Evolutionary conservation across 2,329 filamentous ascomycete species (phyloP).

Genomic region (Neophaeococcomyces mojaviensis): DNA sequence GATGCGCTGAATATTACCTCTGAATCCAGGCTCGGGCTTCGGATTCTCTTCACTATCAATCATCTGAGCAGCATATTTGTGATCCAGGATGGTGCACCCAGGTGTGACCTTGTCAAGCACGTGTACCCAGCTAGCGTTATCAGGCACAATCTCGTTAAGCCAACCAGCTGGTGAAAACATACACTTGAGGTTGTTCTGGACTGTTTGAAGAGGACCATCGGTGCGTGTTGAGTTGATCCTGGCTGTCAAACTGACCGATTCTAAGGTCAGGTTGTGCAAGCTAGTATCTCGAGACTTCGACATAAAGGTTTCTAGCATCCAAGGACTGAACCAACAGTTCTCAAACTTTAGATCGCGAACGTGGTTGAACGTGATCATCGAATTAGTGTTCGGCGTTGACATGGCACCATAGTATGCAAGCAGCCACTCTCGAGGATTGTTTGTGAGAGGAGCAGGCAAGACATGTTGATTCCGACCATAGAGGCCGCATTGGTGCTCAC

Average conservation of each 20-base stretch:
- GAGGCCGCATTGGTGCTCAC: slow-evolving; percentile 57
- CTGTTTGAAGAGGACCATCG: slow-evolving; percentile 10
- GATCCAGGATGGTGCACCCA: slow-evolving; percentile 32
- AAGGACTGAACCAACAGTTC: slow-evolving; percentile 62
- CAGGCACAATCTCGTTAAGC: slow-evolving; percentile 31
- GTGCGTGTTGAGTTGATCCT: slow-evolving; percentile 21
- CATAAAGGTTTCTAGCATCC: slow-evolving; percentile 48
- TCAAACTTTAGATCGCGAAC: slow-evolving; percentile 54
- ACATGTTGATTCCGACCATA: slow-evolving; percentile 56
- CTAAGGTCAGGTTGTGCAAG: slow-evolving; percentile 50
- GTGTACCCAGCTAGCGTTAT: slow-evolving; percentile 43
- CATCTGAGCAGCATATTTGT: slow-evolving; percentile 27
- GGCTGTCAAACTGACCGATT: slow-evolving; percentile 59
- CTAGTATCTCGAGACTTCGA: slow-evolving; percentile 39
- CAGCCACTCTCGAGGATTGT: slow-evolving; percentile 15
- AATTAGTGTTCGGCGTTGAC: not conserved
- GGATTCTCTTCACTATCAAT: slow-evolving; percentile 13
- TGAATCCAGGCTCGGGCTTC: slow-evolving; percentile 13
- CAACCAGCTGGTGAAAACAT: slow-evolving; percentile 21
- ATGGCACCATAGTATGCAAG: not conserved
- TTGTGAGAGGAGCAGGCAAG: slow-evolving; percentile 48
- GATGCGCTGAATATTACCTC: slow-evolving; percentile 35
- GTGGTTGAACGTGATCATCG: slow-evolving; percentile 48
- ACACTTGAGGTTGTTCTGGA: slow-evolving; percentile 11
- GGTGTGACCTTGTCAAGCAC: slow-evolving; percentile 46